A percentile compares a stretch with the other conserved stretches of the same genome.
Conservation (phyloP, 2,329 filamentous ascomycete species). For the Talaromyces sp. region DNA sequence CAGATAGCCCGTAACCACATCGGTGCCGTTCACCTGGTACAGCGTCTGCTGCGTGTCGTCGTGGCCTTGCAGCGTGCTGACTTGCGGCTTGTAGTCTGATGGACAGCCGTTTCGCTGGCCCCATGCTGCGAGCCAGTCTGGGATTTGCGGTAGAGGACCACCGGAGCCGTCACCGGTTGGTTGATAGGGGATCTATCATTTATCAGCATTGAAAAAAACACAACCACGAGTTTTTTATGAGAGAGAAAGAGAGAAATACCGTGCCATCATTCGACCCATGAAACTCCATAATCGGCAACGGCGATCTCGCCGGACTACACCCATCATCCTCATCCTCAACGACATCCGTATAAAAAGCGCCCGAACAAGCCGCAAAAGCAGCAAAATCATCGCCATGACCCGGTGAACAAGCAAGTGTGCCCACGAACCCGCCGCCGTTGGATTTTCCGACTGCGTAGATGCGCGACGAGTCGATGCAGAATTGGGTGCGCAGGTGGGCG, state of each 20-base stretch:
- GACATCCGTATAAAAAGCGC: conserved; percentile 46
- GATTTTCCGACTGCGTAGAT: conserved; percentile 47
- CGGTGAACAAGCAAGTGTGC: conserved; percentile 40
- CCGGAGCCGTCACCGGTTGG: conserved; percentile 25
- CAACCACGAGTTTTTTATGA: too few relatives aligned
- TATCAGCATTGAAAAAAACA: conserved; percentile 17
- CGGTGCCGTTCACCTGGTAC: not conserved
- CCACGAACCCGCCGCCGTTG: conserved; percentile 47
- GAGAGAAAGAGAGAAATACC: conserved; percentile 22
- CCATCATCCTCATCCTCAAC: not conserved
- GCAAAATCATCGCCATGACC: conserved; percentile 39
- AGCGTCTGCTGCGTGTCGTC: not conserved
- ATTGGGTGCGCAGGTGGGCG: not conserved
- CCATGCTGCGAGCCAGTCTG: conserved; percentile 34
- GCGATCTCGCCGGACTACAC: conserved; percentile 33
- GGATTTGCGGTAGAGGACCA: conserved; percentile 43
- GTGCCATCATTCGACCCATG: conserved; percentile 47
- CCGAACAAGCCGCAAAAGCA: conserved; percentile 44
- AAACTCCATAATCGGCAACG: conserved; percentile 47
- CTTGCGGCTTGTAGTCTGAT: not conserved
- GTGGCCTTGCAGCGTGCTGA: not conserved
- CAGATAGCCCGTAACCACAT: not conserved
- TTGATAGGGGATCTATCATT: not conserved
- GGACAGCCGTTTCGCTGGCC: conserved; percentile 17
- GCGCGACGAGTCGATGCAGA: conserved; percentile 36